These are phyloP conservation scores for Fusarium haematococcum DNA, from an alignment of 2,329 filamentous ascomycete genomes.

Conservation along the genomic window DNA sequence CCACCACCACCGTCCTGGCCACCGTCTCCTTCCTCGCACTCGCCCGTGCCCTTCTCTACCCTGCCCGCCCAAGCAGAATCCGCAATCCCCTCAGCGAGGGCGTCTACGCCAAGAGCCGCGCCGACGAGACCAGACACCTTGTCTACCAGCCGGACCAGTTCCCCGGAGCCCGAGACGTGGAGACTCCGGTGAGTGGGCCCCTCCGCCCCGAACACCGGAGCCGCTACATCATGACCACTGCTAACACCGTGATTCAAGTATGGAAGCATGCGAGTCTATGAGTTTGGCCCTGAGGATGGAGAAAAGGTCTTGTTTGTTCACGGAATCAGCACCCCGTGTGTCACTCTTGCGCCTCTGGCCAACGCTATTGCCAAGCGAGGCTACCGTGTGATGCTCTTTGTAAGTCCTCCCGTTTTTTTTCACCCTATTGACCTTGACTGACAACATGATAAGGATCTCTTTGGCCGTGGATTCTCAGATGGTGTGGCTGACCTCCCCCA, in stretches of 20 bases:
- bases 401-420: constrained; percentile 46
- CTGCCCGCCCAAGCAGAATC: constrained; percentile 54
- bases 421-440: constrained; percentile 20
- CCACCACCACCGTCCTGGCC: constrained; percentile 55
- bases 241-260: constrained; percentile 58
- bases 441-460: constrained; percentile 66
- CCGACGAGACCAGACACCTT: constrained; percentile 53
- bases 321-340: constrained; percentile 85
- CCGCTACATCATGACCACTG: neutral
- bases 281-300: constrained; percentile 81
- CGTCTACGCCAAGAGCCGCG: constrained; percentile 48
- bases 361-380: constrained; percentile 74
- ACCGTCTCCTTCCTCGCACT: constrained; percentile 55
- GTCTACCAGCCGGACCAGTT: constrained; percentile 76
- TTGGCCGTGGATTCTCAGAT: constrained; percentile 76
- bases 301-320: constrained; percentile 83
- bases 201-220: neutral
- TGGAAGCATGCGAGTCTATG: constrained; percentile 81
- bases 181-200: constrained; percentile 65
- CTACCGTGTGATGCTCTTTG: constrained; percentile 84
- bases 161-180: constrained; percentile 78
- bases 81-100: constrained; percentile 59
- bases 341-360: constrained; percentile 77
- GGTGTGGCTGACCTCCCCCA: constrained; percentile 75
- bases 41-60: constrained; percentile 54